Evolutionary conservation across 768 basidiomycete genomes (phyloP), one percentile per base, ranked within the genome.

Genomic region (Rhodotorula toruloides): DNA sequence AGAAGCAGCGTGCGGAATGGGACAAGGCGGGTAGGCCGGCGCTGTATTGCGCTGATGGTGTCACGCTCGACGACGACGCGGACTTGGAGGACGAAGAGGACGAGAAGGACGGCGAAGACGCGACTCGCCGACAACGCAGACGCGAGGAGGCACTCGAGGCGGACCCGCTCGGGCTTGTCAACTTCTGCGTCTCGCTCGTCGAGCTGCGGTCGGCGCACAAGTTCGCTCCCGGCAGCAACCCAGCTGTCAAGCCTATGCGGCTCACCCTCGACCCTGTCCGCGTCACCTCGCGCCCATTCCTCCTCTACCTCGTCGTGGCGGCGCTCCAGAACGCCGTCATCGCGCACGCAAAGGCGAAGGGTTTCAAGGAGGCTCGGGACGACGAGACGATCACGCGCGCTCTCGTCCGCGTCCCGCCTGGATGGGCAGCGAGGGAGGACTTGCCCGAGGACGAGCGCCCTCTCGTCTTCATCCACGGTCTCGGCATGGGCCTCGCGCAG

Each of bases 391-490:
- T n/a, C n/a, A n/a, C n/a, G n/a, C n/a, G 91, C 84, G 89, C 76
- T 76, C 80, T 91, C 32, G 76, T 91, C 29, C 84, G 87, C 48
- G 79, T 86, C 42, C 91, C 92, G 4, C 73, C 78, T 13, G 76
- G 79, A 21, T 91, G 90, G 89, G 80, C 85, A 50, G 77, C 84
- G 5, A 75, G 76, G 25, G 81, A 75, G 46, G 85, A 83, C 32
- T 31, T 50, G 34, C 3, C 21, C 7, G 71, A 65, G 34, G 52
- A 52, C 19, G 56, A 59, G 29, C 81, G 81, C 37, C 92, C 92
- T 0, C 77, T 93, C 43, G 82, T 96, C 22, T 90, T 92, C 75
- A 76, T 91, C 43, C 91, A 96, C 74, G 93, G 93, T 6, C 84
- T 98, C 3, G 92, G 92, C 16, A 81, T 93, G 54, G 91, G 91